Conservation (phyloP, 176 grass and related monocot species). For the Tillandsia leiboldiana region DNA sequence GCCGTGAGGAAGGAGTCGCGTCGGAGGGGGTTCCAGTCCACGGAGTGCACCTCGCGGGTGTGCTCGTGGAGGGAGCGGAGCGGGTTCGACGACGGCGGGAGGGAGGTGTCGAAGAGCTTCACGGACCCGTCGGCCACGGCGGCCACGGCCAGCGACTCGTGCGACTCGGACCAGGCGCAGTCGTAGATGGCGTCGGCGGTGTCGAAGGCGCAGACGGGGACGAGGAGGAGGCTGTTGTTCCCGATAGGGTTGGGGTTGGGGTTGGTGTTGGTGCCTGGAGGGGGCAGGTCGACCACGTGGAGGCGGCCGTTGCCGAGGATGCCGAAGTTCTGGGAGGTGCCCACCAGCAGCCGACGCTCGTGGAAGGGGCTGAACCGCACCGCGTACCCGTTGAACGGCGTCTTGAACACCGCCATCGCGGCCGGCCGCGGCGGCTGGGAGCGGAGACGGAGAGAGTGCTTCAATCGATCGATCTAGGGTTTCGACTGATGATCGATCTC, state of each 20-base stretch:
- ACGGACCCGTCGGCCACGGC: slow-evolving; percentile 65
- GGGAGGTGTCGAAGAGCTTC: slow-evolving; percentile 57
- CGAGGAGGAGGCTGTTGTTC: slow-evolving; percentile 29
- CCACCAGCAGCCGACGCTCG: slow-evolving; percentile 65
- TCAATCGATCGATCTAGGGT: background rate
- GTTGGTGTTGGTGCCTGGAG: slow-evolving; percentile 7
- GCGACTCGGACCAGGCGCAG: slow-evolving; percentile 87
- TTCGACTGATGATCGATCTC: background rate
- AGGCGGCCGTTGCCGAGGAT: slow-evolving; percentile 89
- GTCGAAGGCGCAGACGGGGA: slow-evolving; percentile 55
- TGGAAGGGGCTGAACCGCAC: slow-evolving; percentile 84
- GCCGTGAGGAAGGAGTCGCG: slow-evolving; percentile 69
- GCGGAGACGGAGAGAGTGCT: background rate
- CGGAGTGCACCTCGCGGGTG: slow-evolving; percentile 53
- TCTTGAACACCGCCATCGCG: slow-evolving; percentile 81
- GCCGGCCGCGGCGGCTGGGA: background rate
- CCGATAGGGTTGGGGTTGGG: background rate
- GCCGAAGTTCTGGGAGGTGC: slow-evolving; percentile 71
- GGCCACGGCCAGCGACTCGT: slow-evolving; percentile 62
- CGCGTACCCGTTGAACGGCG: slow-evolving; percentile 50
- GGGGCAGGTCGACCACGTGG: slow-evolving; percentile 68
- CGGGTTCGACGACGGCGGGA: slow-evolving; percentile 53
- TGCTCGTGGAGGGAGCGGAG: slow-evolving; percentile 76
- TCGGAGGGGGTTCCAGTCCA: slow-evolving; percentile 81
- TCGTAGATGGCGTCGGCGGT: slow-evolving; percentile 84